Conservation (phyloP, 257 asterid species). For the Solanum pinnatisectum region DNA sequence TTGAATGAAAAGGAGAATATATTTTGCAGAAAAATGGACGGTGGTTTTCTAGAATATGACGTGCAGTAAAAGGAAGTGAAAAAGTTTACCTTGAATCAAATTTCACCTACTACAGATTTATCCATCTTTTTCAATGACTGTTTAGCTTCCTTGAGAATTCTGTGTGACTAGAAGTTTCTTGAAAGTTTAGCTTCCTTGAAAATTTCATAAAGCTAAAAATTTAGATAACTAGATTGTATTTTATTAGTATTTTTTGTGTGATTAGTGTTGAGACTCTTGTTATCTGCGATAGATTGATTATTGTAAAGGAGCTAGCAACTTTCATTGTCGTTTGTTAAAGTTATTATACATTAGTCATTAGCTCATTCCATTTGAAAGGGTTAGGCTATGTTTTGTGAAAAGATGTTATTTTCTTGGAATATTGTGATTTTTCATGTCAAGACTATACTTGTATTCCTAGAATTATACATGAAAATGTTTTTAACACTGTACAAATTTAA, state of each 20-base stretch:
- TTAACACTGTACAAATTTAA: not conserved
- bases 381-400: not conserved
- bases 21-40: not conserved
- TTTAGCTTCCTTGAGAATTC: not conserved
- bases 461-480: too few species aligned
- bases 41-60: not conserved
- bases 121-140: not conserved
- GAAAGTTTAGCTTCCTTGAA: not conserved
- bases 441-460: too few species aligned
- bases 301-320: not conserved
- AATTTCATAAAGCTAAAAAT: not conserved
- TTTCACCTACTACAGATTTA: not conserved
- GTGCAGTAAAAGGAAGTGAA: not conserved
- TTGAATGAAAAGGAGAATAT: not conserved
- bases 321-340: too few species aligned
- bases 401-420: not conserved
- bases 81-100: not conserved
- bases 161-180: too few species aligned
- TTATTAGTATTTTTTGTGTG: not conserved
- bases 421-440: not conserved
- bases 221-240: not conserved
- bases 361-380: too few species aligned
- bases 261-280: not conserved
- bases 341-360: too few species aligned
- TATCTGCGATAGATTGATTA: not conserved